Evolutionary conservation across 768 basidiomycete genomes (phyloP).

Genomic region (Lyophyllum semitale): DNA sequence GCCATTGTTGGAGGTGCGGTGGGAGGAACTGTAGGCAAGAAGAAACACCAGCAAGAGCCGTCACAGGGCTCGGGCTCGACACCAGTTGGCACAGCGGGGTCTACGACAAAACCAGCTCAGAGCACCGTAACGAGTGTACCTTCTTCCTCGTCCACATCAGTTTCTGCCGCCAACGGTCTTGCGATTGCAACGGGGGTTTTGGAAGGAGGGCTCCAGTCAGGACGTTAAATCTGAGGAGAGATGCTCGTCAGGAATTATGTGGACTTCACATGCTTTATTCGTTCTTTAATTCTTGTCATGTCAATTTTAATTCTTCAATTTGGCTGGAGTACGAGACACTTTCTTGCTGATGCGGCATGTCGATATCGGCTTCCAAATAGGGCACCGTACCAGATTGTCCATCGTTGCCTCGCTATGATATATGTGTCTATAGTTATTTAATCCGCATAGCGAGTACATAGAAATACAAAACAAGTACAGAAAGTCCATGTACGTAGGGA

Average conservation of each 20-base stretch:
- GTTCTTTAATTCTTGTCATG: not conserved
- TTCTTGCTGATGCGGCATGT: too few relatives aligned
- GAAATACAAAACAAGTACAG: not conserved
- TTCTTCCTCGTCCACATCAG: too few relatives aligned
- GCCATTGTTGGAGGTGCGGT: constrained; percentile 62
- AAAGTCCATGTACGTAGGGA: not conserved
- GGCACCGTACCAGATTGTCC: too few relatives aligned
- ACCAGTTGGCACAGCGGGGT: too few relatives aligned
- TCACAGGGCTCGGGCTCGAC: not conserved
- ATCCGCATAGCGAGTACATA: not conserved
- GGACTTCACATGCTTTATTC: too few relatives aligned
- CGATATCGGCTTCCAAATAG: too few relatives aligned
- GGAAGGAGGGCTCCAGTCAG: not conserved
- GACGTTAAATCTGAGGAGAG: not conserved
- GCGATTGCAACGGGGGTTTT: too few relatives aligned
- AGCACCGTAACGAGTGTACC: too few relatives aligned
- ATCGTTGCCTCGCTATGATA: too few relatives aligned
- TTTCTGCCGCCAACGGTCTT: too few relatives aligned
- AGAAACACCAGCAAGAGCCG: not conserved
- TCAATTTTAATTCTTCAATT: not conserved
- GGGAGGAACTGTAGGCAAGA: constrained; percentile 39
- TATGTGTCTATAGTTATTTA: not conserved
- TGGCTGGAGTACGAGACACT: not conserved
- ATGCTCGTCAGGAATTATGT: too few relatives aligned
- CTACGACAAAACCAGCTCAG: not conserved